Conservation (phyloP, 768 basidiomycete genomes). For the Suillus subluteus region DNA sequence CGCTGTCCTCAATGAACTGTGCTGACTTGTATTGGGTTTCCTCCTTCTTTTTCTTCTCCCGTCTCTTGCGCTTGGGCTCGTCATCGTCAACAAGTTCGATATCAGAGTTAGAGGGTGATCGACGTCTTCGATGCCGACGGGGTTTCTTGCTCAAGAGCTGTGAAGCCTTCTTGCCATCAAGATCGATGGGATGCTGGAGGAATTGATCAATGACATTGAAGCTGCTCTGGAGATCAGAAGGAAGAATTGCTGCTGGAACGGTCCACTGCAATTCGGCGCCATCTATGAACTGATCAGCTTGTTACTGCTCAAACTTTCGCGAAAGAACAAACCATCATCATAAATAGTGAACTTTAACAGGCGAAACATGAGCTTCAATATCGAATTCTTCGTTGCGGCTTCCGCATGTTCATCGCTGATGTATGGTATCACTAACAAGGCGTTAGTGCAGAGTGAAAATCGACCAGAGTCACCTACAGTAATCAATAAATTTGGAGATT, state of each 20-base stretch:
- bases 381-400: slow-evolving; percentile 76
- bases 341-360: slow-evolving; percentile 71
- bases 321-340: slow-evolving; percentile 58
- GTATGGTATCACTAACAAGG: slow-evolving; percentile 71
- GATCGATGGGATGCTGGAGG: slow-evolving; percentile 78
- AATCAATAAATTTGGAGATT: slow-evolving; percentile 68
- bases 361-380: slow-evolving; percentile 85
- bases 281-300: slow-evolving; percentile 40
- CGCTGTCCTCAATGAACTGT: slow-evolving; percentile 91
- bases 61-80: slow-evolving; percentile 38
- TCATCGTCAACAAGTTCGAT: slow-evolving; percentile 39
- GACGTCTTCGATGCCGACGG: slow-evolving; percentile 52
- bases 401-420: slow-evolving; percentile 73
- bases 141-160: slow-evolving; percentile 71
- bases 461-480: slow-evolving; percentile 53
- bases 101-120: slow-evolving; percentile 51
- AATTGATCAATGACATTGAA: slow-evolving; percentile 83
- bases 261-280: slow-evolving; percentile 83
- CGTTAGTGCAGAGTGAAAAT: slow-evolving; percentile 12
- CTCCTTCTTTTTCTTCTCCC: slow-evolving; percentile 63
- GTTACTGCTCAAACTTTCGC: not conserved
- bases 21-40: slow-evolving; percentile 83
- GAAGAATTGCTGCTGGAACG: slow-evolving; percentile 71
- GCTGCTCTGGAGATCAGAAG: slow-evolving; percentile 67
- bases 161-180: slow-evolving; percentile 75